phyloP scores from a whole-genome alignment of 2,329 filamentous ascomycete genomes.

The Cladophialophora bantiana region DNA sequence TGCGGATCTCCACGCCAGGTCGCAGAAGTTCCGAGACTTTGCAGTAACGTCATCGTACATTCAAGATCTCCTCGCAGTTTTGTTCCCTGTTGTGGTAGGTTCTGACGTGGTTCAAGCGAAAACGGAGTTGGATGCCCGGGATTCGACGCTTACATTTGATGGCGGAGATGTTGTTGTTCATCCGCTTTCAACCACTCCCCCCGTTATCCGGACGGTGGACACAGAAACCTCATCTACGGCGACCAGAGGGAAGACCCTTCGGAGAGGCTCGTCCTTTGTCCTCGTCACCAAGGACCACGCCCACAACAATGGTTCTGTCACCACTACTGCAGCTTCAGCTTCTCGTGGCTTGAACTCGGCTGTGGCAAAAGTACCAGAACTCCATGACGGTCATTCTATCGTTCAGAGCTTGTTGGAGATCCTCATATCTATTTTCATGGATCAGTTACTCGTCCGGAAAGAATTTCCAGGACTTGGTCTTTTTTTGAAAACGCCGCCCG shows the following conservation, averaged over 20 bases:
- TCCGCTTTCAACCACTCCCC: slow-evolving; percentile 69
- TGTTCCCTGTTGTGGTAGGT: slow-evolving; percentile 89
- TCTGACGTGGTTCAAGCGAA: slow-evolving; percentile 83
- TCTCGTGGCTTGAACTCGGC: slow-evolving; percentile 64
- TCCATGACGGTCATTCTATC: slow-evolving; percentile 70
- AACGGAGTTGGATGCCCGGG: slow-evolving; percentile 83
- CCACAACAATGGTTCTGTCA: slow-evolving; percentile 23
- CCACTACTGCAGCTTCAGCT: slow-evolving; percentile 1
- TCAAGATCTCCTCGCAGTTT: slow-evolving; percentile 75
- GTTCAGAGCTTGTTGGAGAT: slow-evolving; percentile 80
- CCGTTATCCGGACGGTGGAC: slow-evolving; percentile 77
- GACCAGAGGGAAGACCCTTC: slow-evolving; percentile 54
- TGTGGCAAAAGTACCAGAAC: slow-evolving; percentile 51
- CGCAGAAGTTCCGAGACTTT: slow-evolving; percentile 81
- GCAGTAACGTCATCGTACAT: slow-evolving; percentile 80
- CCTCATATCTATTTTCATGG: slow-evolving; percentile 78
- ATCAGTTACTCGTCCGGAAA: slow-evolving; percentile 83
- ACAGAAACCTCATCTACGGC: slow-evolving; percentile 58
- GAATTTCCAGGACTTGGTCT: slow-evolving; percentile 89
- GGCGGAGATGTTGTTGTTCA: slow-evolving; percentile 84
- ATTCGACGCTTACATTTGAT: slow-evolving; percentile 82
- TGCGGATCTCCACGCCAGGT: slow-evolving; percentile 77
- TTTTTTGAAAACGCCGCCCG: slow-evolving; percentile 86
- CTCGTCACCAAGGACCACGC: slow-evolving; percentile 67
- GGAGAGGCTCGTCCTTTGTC: slow-evolving; percentile 88